Evolutionary conservation across 2,329 filamentous ascomycete genomes (phyloP).

Genomic region (Aspergillus glaucus): DNA sequence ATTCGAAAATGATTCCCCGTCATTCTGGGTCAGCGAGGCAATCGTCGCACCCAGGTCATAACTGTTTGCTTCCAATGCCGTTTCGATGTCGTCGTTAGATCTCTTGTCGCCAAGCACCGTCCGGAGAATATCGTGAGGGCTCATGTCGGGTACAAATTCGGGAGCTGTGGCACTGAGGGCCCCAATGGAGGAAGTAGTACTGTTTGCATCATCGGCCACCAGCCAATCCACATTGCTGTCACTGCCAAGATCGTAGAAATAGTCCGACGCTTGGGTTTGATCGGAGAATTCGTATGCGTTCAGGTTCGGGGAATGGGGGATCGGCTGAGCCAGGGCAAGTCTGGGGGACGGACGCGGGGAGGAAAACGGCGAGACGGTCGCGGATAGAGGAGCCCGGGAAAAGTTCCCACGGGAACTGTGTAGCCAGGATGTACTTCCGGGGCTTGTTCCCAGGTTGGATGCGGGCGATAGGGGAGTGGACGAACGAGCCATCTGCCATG

Average conservation of each 20-base stretch:
- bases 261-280: constrained; percentile 67
- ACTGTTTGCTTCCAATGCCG: constrained; percentile 78
- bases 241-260: constrained; percentile 77
- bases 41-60: constrained; percentile 94
- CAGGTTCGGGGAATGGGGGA: constrained; percentile 87
- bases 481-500: constrained; percentile 73
- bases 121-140: constrained; percentile 93
- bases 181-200: constrained; percentile 71
- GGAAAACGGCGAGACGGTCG: constrained; percentile 79
- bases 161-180: constrained; percentile 74
- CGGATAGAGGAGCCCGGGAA: constrained; percentile 67
- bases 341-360: constrained; percentile 90
- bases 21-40: constrained; percentile 75
- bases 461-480: constrained; percentile 80
- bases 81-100: constrained; percentile 89
- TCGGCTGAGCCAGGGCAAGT: constrained; percentile 83
- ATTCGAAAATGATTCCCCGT: constrained; percentile 44
- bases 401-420: constrained; percentile 66
- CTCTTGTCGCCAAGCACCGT: constrained; percentile 86
- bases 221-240: constrained; percentile 93
- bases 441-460: constrained; percentile 66
- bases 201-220: constrained; percentile 76
- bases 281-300: constrained; percentile 96
- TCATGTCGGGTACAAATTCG: constrained; percentile 86
- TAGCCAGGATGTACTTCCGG: constrained; percentile 78